Conservation (phyloP, 1,284 basidiomycete genomes). For the Ustilago sp. region DNA sequence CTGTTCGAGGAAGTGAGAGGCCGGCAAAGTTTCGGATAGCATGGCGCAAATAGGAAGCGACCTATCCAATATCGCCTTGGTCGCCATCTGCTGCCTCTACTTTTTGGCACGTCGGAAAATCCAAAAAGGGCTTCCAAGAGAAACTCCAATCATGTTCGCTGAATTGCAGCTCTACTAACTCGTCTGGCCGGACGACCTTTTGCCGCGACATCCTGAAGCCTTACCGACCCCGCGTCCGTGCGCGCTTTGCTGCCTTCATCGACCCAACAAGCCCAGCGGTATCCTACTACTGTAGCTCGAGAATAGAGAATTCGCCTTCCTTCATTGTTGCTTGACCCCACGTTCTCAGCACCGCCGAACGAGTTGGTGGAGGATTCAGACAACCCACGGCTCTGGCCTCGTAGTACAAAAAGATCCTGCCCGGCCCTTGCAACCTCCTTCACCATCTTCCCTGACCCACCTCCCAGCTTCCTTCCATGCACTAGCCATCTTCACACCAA, state of each 20-base stretch:
- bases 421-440: neutral
- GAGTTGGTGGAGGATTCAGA: neutral
- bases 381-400: neutral
- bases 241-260: slow-evolving; percentile 1
- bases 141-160: slow-evolving; percentile 2
- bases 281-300: neutral
- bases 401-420: neutral
- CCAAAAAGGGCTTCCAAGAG: neutral
- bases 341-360: neutral
- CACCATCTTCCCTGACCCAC: neutral
- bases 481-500: neutral
- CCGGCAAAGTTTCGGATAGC: slow-evolving; percentile 11
- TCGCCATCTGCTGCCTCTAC: slow-evolving; percentile 9
- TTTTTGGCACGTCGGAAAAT: slow-evolving; percentile 1
- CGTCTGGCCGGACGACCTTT: slow-evolving; percentile 8
- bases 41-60: slow-evolving; percentile 8
- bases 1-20: neutral
- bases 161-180: slow-evolving; percentile 2
- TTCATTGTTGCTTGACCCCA: neutral
- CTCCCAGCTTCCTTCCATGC: neutral
- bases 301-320: neutral
- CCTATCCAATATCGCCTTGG: neutral
- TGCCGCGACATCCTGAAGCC: slow-evolving; percentile 38
- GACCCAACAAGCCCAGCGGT: neutral
- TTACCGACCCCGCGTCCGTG: slow-evolving; percentile 13